Conservation (phyloP, 31 red algal species). For the Endocladia muricata region DNA sequence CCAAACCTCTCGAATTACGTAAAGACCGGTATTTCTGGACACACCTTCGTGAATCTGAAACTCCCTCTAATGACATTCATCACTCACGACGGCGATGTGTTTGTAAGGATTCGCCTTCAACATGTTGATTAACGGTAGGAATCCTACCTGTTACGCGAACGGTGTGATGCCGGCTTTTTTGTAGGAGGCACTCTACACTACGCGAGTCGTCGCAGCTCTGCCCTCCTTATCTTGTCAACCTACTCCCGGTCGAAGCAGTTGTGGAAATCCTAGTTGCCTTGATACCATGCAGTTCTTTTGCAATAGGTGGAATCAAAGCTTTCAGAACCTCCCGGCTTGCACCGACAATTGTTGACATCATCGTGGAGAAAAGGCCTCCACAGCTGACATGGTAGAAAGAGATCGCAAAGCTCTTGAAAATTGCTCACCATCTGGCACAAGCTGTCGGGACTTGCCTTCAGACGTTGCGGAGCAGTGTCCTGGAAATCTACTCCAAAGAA, state of each 20-base stretch:
- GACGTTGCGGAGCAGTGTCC: slow-evolving; percentile 45
- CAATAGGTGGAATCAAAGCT: slow-evolving; percentile 44
- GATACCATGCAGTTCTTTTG: slow-evolving; percentile 32
- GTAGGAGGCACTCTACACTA: no score
- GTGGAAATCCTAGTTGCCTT: not conserved
- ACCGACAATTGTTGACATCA: slow-evolving; percentile 56
- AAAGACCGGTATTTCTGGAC: no score
- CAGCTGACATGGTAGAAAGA: slow-evolving; percentile 59
- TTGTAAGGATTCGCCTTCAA: no score
- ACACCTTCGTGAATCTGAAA: no score
- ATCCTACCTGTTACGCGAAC: no score
- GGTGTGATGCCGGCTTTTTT: no score
- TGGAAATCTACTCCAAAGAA: slow-evolving; percentile 61
- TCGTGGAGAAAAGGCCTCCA: slow-evolving; percentile 61
- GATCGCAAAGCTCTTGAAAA: slow-evolving; percentile 54
- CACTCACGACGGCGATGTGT: no score
- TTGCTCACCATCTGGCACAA: slow-evolving; percentile 69
- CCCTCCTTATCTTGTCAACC: no score
- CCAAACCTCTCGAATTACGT: no score
- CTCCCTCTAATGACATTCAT: no score
- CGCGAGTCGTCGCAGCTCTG: no score
- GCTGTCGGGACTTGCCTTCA: slow-evolving; percentile 71
- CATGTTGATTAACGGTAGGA: no score
- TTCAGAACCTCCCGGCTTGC: slow-evolving; percentile 22
- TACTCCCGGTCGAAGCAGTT: not conserved